Conservation (phyloP, 352 stramenopile genomes). For the Elongisporangium anandrum region DNA sequence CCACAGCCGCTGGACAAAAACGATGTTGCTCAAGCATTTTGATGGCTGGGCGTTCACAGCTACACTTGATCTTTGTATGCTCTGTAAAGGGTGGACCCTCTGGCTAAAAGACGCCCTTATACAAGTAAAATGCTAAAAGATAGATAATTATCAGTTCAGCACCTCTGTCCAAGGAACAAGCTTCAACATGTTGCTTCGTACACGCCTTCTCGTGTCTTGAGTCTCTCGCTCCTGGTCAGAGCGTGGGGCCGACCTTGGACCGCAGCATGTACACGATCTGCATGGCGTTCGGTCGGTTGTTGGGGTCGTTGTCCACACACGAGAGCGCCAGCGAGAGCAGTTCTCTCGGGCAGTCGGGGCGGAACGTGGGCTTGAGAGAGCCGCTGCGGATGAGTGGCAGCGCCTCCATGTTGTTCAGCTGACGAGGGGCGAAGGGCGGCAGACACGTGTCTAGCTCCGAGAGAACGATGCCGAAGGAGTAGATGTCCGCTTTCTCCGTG, state of each 20-base stretch:
- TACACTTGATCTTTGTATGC: neutral
- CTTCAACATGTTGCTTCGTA: no score
- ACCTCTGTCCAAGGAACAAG: no score
- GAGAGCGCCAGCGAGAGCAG: conserved; percentile 23
- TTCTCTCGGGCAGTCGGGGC: conserved; percentile 14
- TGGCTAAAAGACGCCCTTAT: neutral
- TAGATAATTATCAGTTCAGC: neutral
- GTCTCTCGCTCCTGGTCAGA: neutral
- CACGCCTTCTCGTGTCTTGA: neutral
- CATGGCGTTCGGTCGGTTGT: conserved; percentile 18
- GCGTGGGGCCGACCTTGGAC: conserved; percentile 6
- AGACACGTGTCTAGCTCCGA: conserved; percentile 28
- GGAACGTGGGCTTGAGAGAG: conserved; percentile 25
- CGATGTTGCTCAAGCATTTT: neutral
- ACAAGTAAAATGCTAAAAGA: neutral
- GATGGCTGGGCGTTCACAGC: neutral
- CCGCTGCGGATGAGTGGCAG: conserved; percentile 26
- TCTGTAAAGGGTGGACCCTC: neutral
- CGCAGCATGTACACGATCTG: conserved; percentile 11
- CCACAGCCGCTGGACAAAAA: neutral
- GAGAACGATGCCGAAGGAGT: conserved; percentile 57
- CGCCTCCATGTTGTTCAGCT: conserved; percentile 13
- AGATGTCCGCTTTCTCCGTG: conserved; percentile 55
- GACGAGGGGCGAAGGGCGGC: conserved; percentile 2
- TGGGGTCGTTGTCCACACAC: conserved; percentile 25